A percentile compares a stretch with the other conserved stretches of the same genome.
These are phyloP conservation scores for Monilinia fructigena DNA, from an alignment of 2,329 filamentous ascomycete genomes.

Conservation along the genomic window DNA sequence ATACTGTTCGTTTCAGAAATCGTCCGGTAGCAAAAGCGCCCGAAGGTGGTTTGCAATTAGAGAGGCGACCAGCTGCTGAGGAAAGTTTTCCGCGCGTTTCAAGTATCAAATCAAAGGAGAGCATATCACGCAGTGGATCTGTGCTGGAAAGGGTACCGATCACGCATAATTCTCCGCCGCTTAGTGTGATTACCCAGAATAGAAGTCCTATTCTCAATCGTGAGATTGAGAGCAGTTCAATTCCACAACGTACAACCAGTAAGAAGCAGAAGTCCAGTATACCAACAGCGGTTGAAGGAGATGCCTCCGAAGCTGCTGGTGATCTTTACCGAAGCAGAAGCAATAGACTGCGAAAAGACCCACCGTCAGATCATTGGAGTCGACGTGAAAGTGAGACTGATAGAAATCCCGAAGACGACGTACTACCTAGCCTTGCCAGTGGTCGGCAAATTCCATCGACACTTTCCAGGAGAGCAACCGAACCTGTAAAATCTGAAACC, in stretches of 20 bases:
- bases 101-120: conserved; percentile 42
- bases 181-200: conserved; percentile 16
- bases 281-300: conserved; percentile 29
- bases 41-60: conserved; percentile 29
- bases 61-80: conserved; percentile 34
- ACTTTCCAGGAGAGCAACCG: conserved; percentile 8
- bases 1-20: conserved; percentile 39
- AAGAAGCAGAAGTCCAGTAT: conserved; percentile 58
- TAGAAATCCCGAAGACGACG: conserved; percentile 39
- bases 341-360: conserved; percentile 59
- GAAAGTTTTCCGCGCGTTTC: conserved; percentile 39
- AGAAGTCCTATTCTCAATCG: conserved; percentile 18
- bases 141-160: conserved; percentile 36
- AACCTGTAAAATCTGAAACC: neutral
- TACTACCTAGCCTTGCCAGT: conserved; percentile 5
- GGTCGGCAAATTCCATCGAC: neutral
- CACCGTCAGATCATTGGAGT: conserved; percentile 52
- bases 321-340: conserved; percentile 50
- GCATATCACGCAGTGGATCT: conserved; percentile 40
- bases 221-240: conserved; percentile 7
- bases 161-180: conserved; percentile 20
- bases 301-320: conserved; percentile 34
- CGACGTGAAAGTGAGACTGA: conserved; percentile 47
- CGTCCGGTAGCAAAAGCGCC: conserved; percentile 35
- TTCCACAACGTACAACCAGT: conserved; percentile 53